These are phyloP conservation scores for Linnemannia elongata DNA, from an alignment of 192 early-diverging fungal species.

Conservation along the genomic window DNA sequence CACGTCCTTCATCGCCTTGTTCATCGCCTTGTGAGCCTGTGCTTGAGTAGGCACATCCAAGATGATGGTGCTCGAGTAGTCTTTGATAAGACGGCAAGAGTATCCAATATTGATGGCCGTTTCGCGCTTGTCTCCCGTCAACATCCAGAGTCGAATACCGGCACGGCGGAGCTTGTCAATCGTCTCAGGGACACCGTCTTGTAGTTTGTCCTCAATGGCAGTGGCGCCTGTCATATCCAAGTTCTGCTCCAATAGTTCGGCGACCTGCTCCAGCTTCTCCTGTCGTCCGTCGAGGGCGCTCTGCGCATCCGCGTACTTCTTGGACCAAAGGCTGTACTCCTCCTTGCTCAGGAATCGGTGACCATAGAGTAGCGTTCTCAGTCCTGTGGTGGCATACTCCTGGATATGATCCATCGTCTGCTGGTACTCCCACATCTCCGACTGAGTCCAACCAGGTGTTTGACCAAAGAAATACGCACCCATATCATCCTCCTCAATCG, in stretches of 20 bases:
- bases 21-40: conserved; percentile 46
- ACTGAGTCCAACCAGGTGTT: conserved; percentile 44
- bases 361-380: conserved; percentile 87
- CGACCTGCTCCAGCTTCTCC: conserved; percentile 66
- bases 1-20: conserved; percentile 58
- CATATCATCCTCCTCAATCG: conserved; percentile 24
- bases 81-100: conserved; percentile 76
- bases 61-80: conserved; percentile 63
- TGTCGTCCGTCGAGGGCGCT: conserved; percentile 75
- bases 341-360: conserved; percentile 73
- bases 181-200: conserved; percentile 88
- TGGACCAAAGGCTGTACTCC: conserved; percentile 78
- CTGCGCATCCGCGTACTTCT: conserved; percentile 77
- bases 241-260: conserved; percentile 81
- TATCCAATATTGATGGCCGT: conserved; percentile 94
- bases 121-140: conserved; percentile 94
- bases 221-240: conserved; percentile 85
- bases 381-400: conserved; percentile 80
- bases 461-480: conserved; percentile 53
- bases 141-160: conserved; percentile 90
- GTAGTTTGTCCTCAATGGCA: conserved; percentile 92
- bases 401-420: conserved; percentile 75
- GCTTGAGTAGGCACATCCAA: conserved; percentile 56
- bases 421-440: conserved; percentile 69
- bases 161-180: conserved; percentile 83